Evolutionary conservation across 2,329 filamentous ascomycete species (phyloP), one percentile per base, ranked within the genome.

Genomic region (Cryphonectria naterciae): DNA sequence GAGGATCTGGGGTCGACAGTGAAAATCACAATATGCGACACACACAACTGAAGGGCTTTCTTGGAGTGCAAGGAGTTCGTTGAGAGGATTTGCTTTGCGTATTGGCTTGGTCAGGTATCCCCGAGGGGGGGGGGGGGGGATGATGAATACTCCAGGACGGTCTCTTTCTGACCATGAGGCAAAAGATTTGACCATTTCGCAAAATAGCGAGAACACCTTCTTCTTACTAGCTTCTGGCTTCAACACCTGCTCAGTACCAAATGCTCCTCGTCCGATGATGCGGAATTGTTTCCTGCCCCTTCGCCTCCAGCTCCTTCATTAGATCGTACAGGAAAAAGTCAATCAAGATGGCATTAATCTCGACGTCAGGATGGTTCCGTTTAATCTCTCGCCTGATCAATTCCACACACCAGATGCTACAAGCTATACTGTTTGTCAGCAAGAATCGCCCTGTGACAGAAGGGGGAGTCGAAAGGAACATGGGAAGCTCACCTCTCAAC

Each of bases 301-400:
- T 79, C 0, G 82, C 84, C 80, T 98, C 95, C 78, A 92, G 80
- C 77, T 94, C 92, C 80, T 98, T 99, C 83, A 96, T 94, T 25
- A 92, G 90, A 82, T 99, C 96, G 79, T 99, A 99, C 69, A 99
- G 84, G 80, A 98, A 97, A 82, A 98, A 99, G 81, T 99, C 96
- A 74, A 99, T 96, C 76, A 99, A 81, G 54, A 98, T 93, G 37
- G 96, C 95, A 79, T 99, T 99, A 75, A 91, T 81, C 67, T 88
- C 85, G 0, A 90, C 86, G 13, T 91, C 89, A 0, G 94, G 93
- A 76, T 98, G 89, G 19, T 88, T 81, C 62, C 85, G 87, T 70
- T 91, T 77, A 66, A 99, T 98, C 79, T 98, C 93, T 46, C 92
- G 87, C 68, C 90, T 86, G 74, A 99, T 92, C 74, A 98, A 83